These are phyloP conservation scores for Phytophthora agathidicida DNA, from an alignment of 352 stramenopile genomes.

Conservation along the genomic window DNA sequence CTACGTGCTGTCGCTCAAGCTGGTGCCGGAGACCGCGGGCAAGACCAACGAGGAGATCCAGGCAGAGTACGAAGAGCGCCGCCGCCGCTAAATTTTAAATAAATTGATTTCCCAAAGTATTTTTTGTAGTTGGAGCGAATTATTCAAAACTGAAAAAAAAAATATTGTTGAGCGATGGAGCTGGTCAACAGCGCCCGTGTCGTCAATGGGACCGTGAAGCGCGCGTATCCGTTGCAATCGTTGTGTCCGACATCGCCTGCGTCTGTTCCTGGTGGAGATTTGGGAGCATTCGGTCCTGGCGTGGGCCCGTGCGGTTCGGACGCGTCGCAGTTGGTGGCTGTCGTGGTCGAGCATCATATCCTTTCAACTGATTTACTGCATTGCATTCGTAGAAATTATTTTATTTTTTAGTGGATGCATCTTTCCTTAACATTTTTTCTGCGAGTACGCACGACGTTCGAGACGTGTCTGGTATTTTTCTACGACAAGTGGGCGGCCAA, in stretches of 20 bases:
- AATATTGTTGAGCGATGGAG: slow-evolving; percentile 31
- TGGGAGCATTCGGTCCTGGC: slow-evolving; percentile 56
- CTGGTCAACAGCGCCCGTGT: slow-evolving; percentile 20
- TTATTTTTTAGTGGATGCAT: slow-evolving; percentile 1
- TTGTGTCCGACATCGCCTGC: slow-evolving; percentile 11
- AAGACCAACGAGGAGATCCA: slow-evolving; percentile 68
- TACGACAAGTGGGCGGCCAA: slow-evolving; percentile 77
- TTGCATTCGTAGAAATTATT: neutral
- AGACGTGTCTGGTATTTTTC: slow-evolving; percentile 67
- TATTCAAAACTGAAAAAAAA: neutral
- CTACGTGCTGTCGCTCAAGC: slow-evolving; percentile 45
- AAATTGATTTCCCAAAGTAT: neutral
- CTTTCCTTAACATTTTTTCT: slow-evolving; percentile 39
- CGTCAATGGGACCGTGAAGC: slow-evolving; percentile 55
- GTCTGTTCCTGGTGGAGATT: neutral
- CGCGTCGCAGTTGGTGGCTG: slow-evolving; percentile 55
- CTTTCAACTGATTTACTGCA: slow-evolving; percentile 22
- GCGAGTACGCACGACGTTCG: slow-evolving; percentile 43
- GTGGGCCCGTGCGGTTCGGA: slow-evolving; percentile 61
- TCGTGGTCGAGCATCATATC: slow-evolving; percentile 63
- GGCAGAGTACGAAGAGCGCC: slow-evolving; percentile 43
- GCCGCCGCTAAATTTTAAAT: slow-evolving; percentile 8
- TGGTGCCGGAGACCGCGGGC: slow-evolving; percentile 55
- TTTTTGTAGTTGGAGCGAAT: no score
- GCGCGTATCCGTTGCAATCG: slow-evolving; percentile 64